Evolutionary conservation across 768 basidiomycete species (phyloP).

Genomic region (Serendipita vermifera): DNA sequence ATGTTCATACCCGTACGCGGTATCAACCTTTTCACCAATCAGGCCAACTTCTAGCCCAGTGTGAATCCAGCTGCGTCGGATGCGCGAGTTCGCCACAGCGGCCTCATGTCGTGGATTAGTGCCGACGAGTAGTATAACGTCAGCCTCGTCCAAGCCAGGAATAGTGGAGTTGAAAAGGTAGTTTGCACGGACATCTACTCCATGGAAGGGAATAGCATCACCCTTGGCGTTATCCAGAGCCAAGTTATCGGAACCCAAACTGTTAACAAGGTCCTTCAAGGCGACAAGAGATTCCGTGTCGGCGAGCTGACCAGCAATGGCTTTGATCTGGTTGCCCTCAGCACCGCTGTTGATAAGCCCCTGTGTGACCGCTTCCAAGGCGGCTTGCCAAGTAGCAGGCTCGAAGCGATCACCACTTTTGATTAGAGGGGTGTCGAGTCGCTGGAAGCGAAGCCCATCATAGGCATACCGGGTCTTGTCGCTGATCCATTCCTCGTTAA

Average conservation of each 20-base stretch:
- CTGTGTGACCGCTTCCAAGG: constrained; percentile 60
- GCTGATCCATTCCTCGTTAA: constrained; percentile 99
- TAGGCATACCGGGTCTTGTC: constrained; percentile 98
- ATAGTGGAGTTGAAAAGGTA: constrained; percentile 94
- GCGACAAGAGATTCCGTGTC: constrained; percentile 91
- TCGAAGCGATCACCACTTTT: constrained; percentile 90
- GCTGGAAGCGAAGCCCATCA: constrained; percentile 91
- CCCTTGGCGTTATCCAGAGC: constrained; percentile 64
- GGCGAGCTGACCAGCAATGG: constrained; percentile 81
- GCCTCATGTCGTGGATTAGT: constrained; percentile 97
- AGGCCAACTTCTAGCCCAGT: constrained; percentile 74
- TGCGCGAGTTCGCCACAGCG: constrained; percentile 91
- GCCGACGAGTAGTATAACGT: constrained; percentile 84
- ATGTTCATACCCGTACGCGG: constrained; percentile 86
- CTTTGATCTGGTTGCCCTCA: constrained; percentile 84
- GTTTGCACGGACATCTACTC: constrained; percentile 86
- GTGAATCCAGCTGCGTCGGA: constrained; percentile 89
- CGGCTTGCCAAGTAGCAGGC: constrained; percentile 81
- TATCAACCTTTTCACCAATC: constrained; percentile 83
- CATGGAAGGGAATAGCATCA: constrained; percentile 52
- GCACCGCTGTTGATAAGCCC: constrained; percentile 74
- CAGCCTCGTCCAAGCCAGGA: constrained; percentile 79
- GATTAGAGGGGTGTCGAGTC: constrained; percentile 81
- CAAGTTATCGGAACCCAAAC: constrained; percentile 89
- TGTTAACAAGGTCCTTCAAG: constrained; percentile 85